Evolutionary conservation across 1,284 basidiomycete species (phyloP).

Genomic region (Cryptococcus sp.): DNA sequence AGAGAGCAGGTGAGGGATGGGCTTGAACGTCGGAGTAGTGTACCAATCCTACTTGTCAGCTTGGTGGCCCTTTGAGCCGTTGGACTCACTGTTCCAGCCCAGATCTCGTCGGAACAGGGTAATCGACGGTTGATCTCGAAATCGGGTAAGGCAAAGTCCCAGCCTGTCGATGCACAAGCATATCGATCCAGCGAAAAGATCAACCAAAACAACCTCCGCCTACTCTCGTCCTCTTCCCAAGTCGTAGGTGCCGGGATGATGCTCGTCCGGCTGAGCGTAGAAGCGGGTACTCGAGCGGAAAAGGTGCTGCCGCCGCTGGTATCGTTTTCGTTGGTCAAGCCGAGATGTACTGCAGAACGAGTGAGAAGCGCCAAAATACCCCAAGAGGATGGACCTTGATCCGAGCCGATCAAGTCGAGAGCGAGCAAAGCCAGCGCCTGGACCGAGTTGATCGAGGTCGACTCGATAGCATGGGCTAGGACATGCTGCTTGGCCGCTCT

Average conservation of each 20-base stretch:
- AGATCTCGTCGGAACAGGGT: constrained; percentile 40
- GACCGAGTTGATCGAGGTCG: constrained; percentile 39
- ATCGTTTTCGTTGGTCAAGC: constrained; percentile 33
- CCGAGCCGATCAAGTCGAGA: constrained; percentile 44
- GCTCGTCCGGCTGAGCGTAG: constrained; percentile 33
- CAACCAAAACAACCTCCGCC: constrained; percentile 45
- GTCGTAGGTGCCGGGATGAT: constrained; percentile 39
- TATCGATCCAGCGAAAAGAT: constrained; percentile 46
- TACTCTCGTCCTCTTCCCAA: constrained; percentile 45
- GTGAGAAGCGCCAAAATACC: constrained; percentile 45
- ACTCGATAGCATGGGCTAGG: constrained; percentile 43
- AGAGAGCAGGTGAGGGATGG: constrained; percentile 30
- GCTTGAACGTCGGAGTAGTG: constrained; percentile 34
- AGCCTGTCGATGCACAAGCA: constrained; percentile 44
- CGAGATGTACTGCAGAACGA: constrained; percentile 43
- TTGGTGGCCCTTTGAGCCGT: no score
- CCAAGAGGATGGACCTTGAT: constrained; percentile 44
- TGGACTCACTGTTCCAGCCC: constrained; percentile 33
- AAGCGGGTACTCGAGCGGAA: constrained; percentile 19
- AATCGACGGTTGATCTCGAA: constrained; percentile 41
- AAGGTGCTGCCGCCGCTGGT: constrained; percentile 10
- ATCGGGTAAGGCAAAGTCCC: constrained; percentile 45
- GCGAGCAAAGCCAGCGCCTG: constrained; percentile 45
- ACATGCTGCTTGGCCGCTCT: constrained; percentile 43
- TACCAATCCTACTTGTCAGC: constrained; percentile 32